phyloP scores from a whole-genome alignment of 192 early-diverging fungal genomes.

The Piromyces finnis region DNA sequence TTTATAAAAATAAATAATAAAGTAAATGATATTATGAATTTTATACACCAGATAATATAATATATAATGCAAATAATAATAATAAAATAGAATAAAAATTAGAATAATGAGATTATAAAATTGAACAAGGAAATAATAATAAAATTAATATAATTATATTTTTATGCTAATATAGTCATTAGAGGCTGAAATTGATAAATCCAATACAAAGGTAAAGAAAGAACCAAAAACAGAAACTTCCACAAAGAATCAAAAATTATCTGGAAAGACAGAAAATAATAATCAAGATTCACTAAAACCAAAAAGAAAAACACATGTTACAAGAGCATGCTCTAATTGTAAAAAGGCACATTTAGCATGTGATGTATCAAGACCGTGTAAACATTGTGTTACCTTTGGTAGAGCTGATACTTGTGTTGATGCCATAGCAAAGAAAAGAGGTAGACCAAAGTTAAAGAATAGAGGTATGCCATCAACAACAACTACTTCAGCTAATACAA shows the following conservation, averaged over 20 bases:
- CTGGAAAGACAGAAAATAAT: not conserved
- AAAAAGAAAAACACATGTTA: conserved; percentile 47
- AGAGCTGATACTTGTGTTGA: conserved; percentile 68
- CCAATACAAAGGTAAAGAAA: not conserved
- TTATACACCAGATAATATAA: no score
- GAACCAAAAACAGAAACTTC: not conserved
- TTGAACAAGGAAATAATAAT: no score
- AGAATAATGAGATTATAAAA: no score
- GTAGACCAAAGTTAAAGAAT: conserved; percentile 57
- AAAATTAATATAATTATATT: no score
- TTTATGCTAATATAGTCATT: not conserved
- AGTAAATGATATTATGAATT: no score
- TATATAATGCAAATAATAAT: no score
- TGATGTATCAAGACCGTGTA: conserved; percentile 64
- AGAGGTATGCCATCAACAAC: not conserved
- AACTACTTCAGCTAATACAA: not conserved
- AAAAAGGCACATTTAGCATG: conserved; percentile 75
- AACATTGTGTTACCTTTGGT: conserved; percentile 50
- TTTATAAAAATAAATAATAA: no score
- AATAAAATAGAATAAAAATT: no score
- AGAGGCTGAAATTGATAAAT: not conserved
- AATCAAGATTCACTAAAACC: not conserved
- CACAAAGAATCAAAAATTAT: not conserved
- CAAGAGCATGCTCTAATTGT: conserved; percentile 78
- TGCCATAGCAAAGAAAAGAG: conserved; percentile 73